Evolutionary conservation across 495 filamentous ascomycete genomes (phyloP).

Genomic region (Penicillium roqueforti): DNA sequence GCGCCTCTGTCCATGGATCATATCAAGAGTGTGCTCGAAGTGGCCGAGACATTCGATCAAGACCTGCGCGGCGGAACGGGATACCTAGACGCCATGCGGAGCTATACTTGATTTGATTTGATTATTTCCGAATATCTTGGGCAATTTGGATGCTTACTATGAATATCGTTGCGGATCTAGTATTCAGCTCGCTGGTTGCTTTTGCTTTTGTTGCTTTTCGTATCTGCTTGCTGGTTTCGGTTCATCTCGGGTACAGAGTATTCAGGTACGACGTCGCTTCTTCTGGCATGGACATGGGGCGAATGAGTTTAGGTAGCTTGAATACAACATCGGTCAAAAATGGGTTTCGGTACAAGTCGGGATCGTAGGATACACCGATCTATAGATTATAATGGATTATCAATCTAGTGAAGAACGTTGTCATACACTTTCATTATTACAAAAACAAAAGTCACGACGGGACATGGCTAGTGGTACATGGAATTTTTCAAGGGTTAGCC

Average conservation of each 20-base stretch:
- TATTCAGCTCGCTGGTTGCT: neutral
- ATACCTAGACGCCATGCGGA: slow-evolving; percentile 50
- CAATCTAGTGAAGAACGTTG: slow-evolving; percentile 24
- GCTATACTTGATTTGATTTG: slow-evolving; percentile 37
- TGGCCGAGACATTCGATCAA: slow-evolving; percentile 75
- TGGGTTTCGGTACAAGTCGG: neutral
- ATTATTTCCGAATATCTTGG: neutral
- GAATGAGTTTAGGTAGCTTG: slow-evolving; percentile 3
- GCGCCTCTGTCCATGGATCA: slow-evolving; percentile 71
- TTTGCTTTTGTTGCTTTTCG: slow-evolving; percentile 1
- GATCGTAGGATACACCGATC: neutral
- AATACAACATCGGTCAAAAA: neutral
- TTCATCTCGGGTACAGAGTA: neutral
- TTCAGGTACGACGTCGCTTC: neutral
- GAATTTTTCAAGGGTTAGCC: slow-evolving; percentile 58
- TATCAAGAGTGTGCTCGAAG: slow-evolving; percentile 76
- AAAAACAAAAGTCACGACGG: slow-evolving; percentile 5
- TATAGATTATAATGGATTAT: slow-evolving; percentile 15
- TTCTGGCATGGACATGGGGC: neutral
- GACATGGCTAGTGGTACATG: slow-evolving; percentile 21
- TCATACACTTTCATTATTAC: slow-evolving; percentile 7
- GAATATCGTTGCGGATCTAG: neutral
- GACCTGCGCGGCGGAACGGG: slow-evolving; percentile 66
- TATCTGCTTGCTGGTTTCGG: slow-evolving; percentile 8
- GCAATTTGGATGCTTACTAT: neutral